Conservation (phyloP, 345 rosid genomes). For the Brassica cretica region DNA sequence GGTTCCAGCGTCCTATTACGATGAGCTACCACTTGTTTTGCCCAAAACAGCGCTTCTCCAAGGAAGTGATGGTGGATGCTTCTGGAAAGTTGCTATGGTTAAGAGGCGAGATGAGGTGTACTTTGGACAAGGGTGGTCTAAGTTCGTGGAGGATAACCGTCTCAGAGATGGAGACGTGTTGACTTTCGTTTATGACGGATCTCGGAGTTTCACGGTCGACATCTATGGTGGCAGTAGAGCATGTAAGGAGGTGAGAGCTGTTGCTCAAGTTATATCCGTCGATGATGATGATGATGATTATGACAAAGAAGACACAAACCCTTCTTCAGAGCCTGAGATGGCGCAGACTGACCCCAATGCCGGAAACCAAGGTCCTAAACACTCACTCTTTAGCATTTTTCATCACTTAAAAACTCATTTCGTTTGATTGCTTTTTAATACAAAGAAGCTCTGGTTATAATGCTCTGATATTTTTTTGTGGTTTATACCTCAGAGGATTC, state of each 20-base stretch:
- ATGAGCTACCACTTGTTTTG: constrained; percentile 15
- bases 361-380: background rate
- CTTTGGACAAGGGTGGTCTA: background rate
- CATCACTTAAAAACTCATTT: background rate
- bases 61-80: constrained; percentile 18
- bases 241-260: background rate
- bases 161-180: background rate
- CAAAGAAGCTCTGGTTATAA: background rate
- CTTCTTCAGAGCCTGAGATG: constrained; percentile 1
- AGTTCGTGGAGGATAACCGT: background rate
- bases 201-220: background rate
- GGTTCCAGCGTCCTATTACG: constrained; percentile 19
- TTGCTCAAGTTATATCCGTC: background rate
- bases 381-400: background rate
- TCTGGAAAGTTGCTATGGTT: constrained; percentile 9
- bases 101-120: background rate
- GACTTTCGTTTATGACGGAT: background rate
- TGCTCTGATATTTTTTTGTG: background rate
- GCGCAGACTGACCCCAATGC: background rate
- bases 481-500: background rate
- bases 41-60: constrained; percentile 26
- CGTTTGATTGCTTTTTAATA: background rate
- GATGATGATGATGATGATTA: background rate
- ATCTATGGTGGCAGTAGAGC: background rate
- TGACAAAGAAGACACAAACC: background rate